Evolutionary conservation across 2,329 filamentous ascomycete genomes (phyloP), one percentile per base, ranked within the genome.

Genomic region (Fusarium armeniacum): DNA sequence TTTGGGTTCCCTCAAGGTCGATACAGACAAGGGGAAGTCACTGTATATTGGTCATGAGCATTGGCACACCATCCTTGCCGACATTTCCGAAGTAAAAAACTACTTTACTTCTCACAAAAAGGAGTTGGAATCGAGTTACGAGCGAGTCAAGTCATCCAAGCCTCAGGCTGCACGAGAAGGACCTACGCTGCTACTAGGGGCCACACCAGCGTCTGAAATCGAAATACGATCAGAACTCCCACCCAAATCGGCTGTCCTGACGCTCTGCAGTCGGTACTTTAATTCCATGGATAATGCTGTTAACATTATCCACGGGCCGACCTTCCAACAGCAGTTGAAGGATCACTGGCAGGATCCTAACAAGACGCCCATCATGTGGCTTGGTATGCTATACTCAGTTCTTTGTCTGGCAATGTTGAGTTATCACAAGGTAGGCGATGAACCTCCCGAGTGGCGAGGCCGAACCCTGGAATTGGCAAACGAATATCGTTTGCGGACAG

Each of bases 41-140:
- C 88, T 93, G 81, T 97, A 96, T 77, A 83, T 95, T 66, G 93
- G 93, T 58, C 91, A 93, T 70, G 90, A 92, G 58, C 92, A 96
- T 78, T 97, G 93, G 93, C 90, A 92, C 73, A 89, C 90, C 40
- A 88, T 97, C 55, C 82, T 97, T 57, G 85, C 89, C 72, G 92
- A 94, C 79, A 96, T 99, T 69, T 86, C 93, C 12, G 96, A 99
- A 82, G 95, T 99, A 28, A 97, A 95, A 77, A 94, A 91, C 72
- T 98, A 96, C 81, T 98, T 97, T 75, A 81, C 83, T 20, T 89
- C 86, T 36, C 93, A 98, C 80, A 97, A 96, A 78, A 94, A 96
- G 76, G 94, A 98, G 70, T 86, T 95, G 63, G 93, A 97, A 76
- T 90, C 90, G 62, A 94, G 94, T 73, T 89, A 93, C 72, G 89